These are phyloP conservation scores for Schizophyllum amplum DNA, from an alignment of 1,284 basidiomycete genomes.

Conservation along the genomic window DNA sequence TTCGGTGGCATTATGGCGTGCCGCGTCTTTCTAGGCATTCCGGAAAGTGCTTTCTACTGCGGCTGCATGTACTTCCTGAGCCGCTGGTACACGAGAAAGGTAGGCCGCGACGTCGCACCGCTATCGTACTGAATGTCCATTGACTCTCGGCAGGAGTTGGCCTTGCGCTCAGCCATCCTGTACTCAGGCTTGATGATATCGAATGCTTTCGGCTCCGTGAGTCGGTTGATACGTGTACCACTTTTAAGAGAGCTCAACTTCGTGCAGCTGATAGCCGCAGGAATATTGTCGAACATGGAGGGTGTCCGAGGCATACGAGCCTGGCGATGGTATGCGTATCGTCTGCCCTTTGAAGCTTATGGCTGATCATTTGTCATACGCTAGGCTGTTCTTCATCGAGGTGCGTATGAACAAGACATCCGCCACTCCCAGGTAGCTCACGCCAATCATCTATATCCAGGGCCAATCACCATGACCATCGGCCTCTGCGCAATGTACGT, in stretches of 20 bases:
- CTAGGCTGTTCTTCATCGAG: constrained; percentile 58
- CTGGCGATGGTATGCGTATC: constrained; percentile 38
- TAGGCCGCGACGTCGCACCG: constrained; percentile 11
- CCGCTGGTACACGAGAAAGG: constrained; percentile 60
- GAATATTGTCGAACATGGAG: constrained; percentile 37
- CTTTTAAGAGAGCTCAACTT: too few species aligned
- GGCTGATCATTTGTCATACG: constrained; percentile 26
- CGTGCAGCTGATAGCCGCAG: constrained; percentile 23
- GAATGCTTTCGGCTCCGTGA: constrained; percentile 67
- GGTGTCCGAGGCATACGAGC: constrained; percentile 32
- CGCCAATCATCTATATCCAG: background rate
- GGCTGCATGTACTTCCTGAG: background rate
- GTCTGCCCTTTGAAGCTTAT: too few species aligned
- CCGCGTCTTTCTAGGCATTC: constrained; percentile 33
- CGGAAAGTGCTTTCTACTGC: background rate
- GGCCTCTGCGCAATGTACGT: background rate
- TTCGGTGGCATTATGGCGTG: constrained; percentile 54
- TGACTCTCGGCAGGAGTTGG: constrained; percentile 39
- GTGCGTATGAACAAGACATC: too few species aligned
- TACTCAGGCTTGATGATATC: constrained; percentile 64
- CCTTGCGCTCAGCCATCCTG: constrained; percentile 62
- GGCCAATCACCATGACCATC: background rate
- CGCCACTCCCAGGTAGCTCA: too few species aligned
- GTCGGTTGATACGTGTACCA: constrained; percentile 15
- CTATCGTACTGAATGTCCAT: background rate